Base-by-base conservation (phyloP, 192 early-diverging fungal species). In the Phycomyces nitens region DNA sequence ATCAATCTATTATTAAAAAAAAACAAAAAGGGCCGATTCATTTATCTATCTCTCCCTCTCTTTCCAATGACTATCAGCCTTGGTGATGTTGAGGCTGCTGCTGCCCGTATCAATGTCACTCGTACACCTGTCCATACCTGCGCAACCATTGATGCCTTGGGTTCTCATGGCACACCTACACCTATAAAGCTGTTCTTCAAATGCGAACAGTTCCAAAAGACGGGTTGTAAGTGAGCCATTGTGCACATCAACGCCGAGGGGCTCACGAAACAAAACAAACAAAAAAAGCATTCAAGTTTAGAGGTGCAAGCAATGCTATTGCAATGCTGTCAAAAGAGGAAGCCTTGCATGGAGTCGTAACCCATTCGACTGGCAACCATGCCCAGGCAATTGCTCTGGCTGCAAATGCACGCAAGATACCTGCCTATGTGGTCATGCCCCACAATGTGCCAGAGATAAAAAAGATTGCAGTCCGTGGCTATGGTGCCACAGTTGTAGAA, bases 371-470 rank as follows among this genome's bases (percentile, higher is more conserved):
- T 12, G 80, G 80, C 15, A 82, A 82, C 21, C 80, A 82, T 62
- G 80, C 76, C 14, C 83, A 85, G 52, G 82, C 83, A 3, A 42
- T 85, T 5, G 83, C 82, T 14, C 54, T 85, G 21, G 83, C 83
- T n/a, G 83, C 83, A 10, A 53, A 70, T 16, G 18, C 53, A 39
- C 62, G 49, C 40, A 74, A 72, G 2, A 71, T 86, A 18, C 68
- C 71, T 16, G 73, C 73, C 29, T 74, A 68, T 49, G 71, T 85
- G 21, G 78, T 85, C 4, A 81, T 84, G 78, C 82, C 80, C 7
- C 59, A 23, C 1, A 80, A 55, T 23, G 43, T 83, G 10, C 80
- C 83, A n/a, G 22, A 58, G 34, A 66, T 73, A 15, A 85, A 85
- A 55, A 73, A 73, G 22, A 53, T 58, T 4, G 83, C 83, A 21